A percentile compares a stretch with the other conserved stretches of the same genome.
phyloP scores from a whole-genome alignment of 1,284 basidiomycete species.

The Porogramme epimiltina region DNA sequence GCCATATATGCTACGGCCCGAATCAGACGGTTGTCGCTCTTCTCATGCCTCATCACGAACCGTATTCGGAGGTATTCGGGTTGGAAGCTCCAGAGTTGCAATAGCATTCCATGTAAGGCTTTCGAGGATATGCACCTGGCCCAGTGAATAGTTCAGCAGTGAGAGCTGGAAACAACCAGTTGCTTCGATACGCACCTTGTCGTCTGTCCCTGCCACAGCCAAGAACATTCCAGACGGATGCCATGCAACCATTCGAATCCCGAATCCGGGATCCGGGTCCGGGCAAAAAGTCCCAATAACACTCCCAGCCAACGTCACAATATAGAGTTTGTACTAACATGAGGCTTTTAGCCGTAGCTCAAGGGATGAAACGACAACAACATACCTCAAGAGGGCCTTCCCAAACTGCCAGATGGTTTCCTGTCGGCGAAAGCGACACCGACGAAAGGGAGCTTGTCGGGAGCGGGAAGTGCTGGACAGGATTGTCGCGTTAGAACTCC shows the following conservation, averaged over 20 bases:
- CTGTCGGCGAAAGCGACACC: slow-evolving; percentile 80
- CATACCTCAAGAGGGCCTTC: slow-evolving; percentile 79
- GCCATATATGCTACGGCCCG: slow-evolving; percentile 54
- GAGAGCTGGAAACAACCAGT: too few relatives aligned
- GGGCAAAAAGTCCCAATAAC: slow-evolving; percentile 71
- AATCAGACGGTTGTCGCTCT: neutral
- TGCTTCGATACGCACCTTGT: slow-evolving; percentile 54
- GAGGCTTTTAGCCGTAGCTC: neutral
- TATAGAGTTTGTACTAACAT: slow-evolving; percentile 77
- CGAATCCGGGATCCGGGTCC: slow-evolving; percentile 76
- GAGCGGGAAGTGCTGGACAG: slow-evolving; percentile 76
- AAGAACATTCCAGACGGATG: slow-evolving; percentile 82
- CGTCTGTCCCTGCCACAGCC: slow-evolving; percentile 82
- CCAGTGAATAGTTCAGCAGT: too few relatives aligned
- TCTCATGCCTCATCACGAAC: slow-evolving; percentile 43
- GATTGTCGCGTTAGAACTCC: neutral
- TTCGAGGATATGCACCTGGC: slow-evolving; percentile 82
- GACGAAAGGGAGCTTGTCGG: slow-evolving; percentile 76
- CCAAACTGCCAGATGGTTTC: slow-evolving; percentile 81
- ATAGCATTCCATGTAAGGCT: slow-evolving; percentile 79
- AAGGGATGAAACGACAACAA: slow-evolving; percentile 4
- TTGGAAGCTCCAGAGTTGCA: slow-evolving; percentile 60
- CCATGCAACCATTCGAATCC: slow-evolving; percentile 77
- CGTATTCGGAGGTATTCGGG: slow-evolving; percentile 53
- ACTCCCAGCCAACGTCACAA: slow-evolving; percentile 75